A percentile compares a stretch with the other conserved stretches of the same genome.
Conservation (phyloP, 2,329 filamentous ascomycete species). For the Pseudomassariella vexata region DNA sequence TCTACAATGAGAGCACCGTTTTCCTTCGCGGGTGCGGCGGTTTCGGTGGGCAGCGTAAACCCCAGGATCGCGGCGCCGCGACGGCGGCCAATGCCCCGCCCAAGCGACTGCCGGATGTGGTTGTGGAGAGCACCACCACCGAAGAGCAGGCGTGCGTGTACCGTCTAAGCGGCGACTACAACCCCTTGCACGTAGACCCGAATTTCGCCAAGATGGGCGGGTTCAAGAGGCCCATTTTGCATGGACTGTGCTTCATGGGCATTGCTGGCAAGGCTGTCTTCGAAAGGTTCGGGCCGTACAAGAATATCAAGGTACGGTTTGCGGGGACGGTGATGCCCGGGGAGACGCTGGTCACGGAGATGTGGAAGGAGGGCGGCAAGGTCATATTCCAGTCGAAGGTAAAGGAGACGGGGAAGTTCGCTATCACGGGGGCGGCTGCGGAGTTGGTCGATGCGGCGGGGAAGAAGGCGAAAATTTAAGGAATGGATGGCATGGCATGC, state of each 20-base stretch:
- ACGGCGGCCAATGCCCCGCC: conserved; percentile 78
- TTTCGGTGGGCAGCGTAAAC: conserved; percentile 79
- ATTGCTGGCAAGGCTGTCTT: conserved; percentile 87
- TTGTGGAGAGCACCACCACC: conserved; percentile 79
- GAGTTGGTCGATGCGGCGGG: too few species aligned
- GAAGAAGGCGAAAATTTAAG: not conserved
- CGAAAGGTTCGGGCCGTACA: conserved; percentile 74
- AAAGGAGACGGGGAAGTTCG: conserved; percentile 87
- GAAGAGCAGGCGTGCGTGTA: conserved; percentile 93
- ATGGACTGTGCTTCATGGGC: conserved; percentile 95
- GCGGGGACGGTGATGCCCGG: conserved; percentile 80
- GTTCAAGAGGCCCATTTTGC: conserved; percentile 89
- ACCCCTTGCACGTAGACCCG: conserved; percentile 94
- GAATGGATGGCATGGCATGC: not conserved
- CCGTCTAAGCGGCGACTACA: conserved; percentile 88
- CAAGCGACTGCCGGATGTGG: conserved; percentile 67
- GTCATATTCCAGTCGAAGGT: conserved; percentile 84
- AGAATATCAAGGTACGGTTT: conserved; percentile 90
- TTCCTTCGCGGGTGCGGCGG: conserved; percentile 90
- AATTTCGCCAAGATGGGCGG: conserved; percentile 91
- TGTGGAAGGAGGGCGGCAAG: conserved; percentile 82
- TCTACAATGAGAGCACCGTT: conserved; percentile 94
- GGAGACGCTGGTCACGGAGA: conserved; percentile 86
- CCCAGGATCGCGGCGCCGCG: conserved; percentile 69
- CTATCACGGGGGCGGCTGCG: conserved; percentile 73